These are phyloP conservation scores for Yamadazyma scolyti DNA, from an alignment of 805 yeast species.

Conservation along the genomic window DNA sequence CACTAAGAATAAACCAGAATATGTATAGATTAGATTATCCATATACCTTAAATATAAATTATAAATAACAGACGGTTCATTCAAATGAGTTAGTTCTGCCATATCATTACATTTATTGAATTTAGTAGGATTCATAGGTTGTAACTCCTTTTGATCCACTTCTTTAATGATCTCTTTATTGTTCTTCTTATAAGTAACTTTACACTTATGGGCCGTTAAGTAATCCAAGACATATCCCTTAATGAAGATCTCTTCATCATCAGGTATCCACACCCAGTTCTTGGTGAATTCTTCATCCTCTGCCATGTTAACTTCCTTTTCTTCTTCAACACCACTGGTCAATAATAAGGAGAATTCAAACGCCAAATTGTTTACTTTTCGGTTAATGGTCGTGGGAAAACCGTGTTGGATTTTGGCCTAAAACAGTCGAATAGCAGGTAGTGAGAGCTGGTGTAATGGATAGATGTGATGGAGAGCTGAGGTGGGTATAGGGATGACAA, in stretches of 20 bases:
- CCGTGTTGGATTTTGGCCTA: no score
- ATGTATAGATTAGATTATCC: slow-evolving; percentile 82
- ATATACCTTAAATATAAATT: slow-evolving; percentile 74
- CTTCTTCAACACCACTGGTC: no score
- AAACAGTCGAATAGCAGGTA: no score
- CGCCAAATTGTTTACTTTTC: no score
- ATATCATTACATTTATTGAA: slow-evolving; percentile 90
- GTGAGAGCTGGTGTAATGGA: no score
- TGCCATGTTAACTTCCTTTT: no score
- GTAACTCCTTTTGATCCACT: slow-evolving; percentile 42
- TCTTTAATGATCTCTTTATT: slow-evolving; percentile 40
- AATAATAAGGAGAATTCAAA: no score
- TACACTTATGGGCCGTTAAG: slow-evolving; percentile 29
- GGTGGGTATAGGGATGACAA: no score
- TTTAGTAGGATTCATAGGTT: slow-evolving; percentile 80
- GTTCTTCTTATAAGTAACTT: slow-evolving; percentile 32
- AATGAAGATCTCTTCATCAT: slow-evolving; percentile 48
- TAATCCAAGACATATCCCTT: slow-evolving; percentile 57
- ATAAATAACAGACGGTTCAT: slow-evolving; percentile 93
- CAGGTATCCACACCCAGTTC: slow-evolving; percentile 79
- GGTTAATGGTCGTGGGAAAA: no score
- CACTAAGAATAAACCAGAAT: slow-evolving; percentile 91
- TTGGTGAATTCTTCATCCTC: slow-evolving; percentile 37
- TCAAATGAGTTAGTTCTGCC: slow-evolving; percentile 91
- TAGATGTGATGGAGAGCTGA: no score